Conservation (phyloP, 768 basidiomycete species). For the Exsudoporus frostii region DNA sequence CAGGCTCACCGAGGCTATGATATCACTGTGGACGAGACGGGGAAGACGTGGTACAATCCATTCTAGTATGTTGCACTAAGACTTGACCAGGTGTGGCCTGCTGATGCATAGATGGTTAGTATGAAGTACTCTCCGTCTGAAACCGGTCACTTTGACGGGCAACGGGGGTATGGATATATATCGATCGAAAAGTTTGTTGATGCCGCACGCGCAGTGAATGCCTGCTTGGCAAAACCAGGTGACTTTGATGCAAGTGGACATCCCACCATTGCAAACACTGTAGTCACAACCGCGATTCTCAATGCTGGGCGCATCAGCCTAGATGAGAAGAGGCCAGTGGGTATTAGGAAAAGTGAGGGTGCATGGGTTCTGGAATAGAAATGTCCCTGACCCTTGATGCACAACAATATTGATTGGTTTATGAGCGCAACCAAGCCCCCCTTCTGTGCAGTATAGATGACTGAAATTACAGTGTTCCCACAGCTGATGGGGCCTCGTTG, state of each 20-base stretch:
- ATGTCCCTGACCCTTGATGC: not conserved
- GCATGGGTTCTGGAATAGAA: conserved; percentile 67
- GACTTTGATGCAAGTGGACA: conserved; percentile 79
- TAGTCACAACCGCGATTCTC: conserved; percentile 83
- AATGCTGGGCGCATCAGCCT: conserved; percentile 87
- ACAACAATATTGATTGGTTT: conserved; percentile 16
- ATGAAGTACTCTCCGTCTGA: conserved; percentile 95
- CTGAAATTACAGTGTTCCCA: not conserved
- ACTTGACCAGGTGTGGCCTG: not conserved
- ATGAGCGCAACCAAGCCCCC: not conserved
- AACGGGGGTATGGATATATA: conserved; percentile 88
- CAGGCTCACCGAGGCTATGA: conserved; percentile 95
- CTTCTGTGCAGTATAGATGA: not conserved
- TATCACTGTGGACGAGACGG: conserved; percentile 79
- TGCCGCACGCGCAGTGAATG: conserved; percentile 75
- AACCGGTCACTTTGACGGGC: conserved; percentile 91
- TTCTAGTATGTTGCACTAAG: conserved; percentile 69
- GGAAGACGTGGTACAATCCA: conserved; percentile 85
- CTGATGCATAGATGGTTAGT: conserved; percentile 36
- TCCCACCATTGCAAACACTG: conserved; percentile 87
- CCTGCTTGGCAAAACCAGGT: conserved; percentile 56
- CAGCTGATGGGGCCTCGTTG: not conserved
- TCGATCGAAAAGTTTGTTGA: conserved; percentile 93
- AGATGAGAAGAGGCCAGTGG: conserved; percentile 84
- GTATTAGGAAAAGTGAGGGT: conserved; percentile 63